phyloP scores from a whole-genome alignment of 2,329 filamentous ascomycete genomes.

The Epicoccum nigrum region DNA sequence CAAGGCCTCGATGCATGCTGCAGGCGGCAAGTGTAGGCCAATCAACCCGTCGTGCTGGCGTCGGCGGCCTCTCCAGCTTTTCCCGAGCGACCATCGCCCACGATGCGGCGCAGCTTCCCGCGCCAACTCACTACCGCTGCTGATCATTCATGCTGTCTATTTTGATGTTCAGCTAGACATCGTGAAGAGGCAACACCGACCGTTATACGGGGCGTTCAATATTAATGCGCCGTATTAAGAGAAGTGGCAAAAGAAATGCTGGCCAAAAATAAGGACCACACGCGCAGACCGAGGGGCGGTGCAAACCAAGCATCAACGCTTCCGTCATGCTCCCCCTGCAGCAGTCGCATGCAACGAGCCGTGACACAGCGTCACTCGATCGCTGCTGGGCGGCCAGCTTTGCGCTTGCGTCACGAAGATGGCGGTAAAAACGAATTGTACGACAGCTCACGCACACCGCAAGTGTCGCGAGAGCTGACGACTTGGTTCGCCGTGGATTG shows the following conservation, averaged over 20 bases:
- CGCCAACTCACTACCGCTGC: conserved; percentile 17
- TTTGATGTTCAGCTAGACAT: conserved; percentile 6
- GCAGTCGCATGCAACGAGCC: conserved; percentile 13
- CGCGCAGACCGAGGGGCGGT: conserved; percentile 24
- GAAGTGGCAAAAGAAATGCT: conserved; percentile 14
- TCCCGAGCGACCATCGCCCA: conserved; percentile 9
- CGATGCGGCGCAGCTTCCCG: conserved; percentile 27
- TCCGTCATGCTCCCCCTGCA: conserved; percentile 13
- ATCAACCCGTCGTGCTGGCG: conserved; percentile 14
- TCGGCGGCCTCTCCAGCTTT: conserved; percentile 11
- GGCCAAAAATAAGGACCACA: conserved; percentile 28
- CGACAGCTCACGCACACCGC: conserved; percentile 11
- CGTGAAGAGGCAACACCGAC: neutral
- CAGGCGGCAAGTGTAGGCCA: conserved; percentile 16
- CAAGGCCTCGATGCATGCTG: conserved; percentile 11
- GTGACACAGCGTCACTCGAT: conserved; percentile 9
- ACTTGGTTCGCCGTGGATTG: conserved; percentile 25
- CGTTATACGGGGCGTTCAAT: neutral
- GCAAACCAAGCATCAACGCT: conserved; percentile 15
- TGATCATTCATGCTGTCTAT: conserved; percentile 20
- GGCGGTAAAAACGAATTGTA: conserved; percentile 26
- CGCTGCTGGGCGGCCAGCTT: conserved; percentile 12
- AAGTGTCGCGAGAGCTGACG: conserved; percentile 10
- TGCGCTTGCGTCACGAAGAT: conserved; percentile 24
- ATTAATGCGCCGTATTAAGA: conserved; percentile 12